Base-by-base conservation (phyloP, 1,284 basidiomycete genomes). In the Rhodotorula glutinis region DNA sequence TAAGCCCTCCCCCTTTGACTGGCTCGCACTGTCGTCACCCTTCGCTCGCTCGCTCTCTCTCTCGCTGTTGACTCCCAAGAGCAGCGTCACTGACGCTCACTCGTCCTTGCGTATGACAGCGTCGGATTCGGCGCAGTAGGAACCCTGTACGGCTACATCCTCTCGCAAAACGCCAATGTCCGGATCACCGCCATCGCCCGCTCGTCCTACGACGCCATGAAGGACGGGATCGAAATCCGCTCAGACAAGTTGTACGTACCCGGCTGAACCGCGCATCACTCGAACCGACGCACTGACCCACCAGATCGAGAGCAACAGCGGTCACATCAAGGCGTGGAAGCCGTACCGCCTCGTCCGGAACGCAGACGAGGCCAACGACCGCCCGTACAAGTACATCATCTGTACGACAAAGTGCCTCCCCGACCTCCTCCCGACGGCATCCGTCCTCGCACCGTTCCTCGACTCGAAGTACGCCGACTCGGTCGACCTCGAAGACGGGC, bases 401-500 rank as follows among this genome's bases (percentile, higher is more conserved):
- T 62, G 60, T 41, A 49, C 67, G 2, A 66, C 63, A 4, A 70
- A 72, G 55, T 53, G 57, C 13, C 54, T 72, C 30, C 70, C 67
- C 44, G 70, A 73, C 57, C 59, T 71, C 38, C 44, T 73, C 17
- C 70, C 72, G 11, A 65, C 70, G 25, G 70, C 70, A 1, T 63
- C 63, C 1, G 51, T 72, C 55, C 70, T 73, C 58, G 70, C 70
- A 0, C 72, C 71, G 2, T 74, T 72, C 66, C 60, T 72, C 62
- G 69, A 72, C 17, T 60, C 63, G 4, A 11, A 21, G 16, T 53
- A 63, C 53, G 44, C 59, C 27, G 49, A 51, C 10, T 53, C 53
- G 29, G 41, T 65, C 55, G 67, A 69, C 41, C 40, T 66, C 57
- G 67, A 65, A 29, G 60, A 60, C 44, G 60, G 57, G 1, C 67